These are phyloP conservation scores for Nakazawaea siamensis DNA, from an alignment of 805 yeast species.

Conservation along the genomic window DNA sequence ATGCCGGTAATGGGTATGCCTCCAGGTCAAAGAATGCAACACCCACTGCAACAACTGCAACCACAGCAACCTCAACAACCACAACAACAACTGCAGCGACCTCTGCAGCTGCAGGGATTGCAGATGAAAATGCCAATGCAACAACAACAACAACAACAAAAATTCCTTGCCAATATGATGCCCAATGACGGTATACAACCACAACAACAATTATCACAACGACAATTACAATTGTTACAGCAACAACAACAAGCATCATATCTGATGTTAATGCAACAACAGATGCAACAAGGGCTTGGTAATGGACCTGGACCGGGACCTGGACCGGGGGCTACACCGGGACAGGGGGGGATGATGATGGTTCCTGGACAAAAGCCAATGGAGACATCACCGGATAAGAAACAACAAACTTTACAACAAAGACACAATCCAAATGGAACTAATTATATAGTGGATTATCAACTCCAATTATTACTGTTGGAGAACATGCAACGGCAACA, in stretches of 20 bases:
- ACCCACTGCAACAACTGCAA: slow-evolving; percentile 12
- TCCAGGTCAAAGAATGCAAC: too few species aligned
- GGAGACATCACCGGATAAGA: not conserved
- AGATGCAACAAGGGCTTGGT: too few species aligned
- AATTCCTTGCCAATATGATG: slow-evolving; percentile 2
- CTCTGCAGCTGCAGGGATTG: not conserved
- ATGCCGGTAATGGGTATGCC: too few species aligned
- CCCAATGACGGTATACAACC: slow-evolving; percentile 4
- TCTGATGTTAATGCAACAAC: slow-evolving; percentile 5
- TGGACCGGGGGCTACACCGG: too few species aligned
- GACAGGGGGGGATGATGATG: too few species aligned
- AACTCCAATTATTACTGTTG: slow-evolving; percentile 6
- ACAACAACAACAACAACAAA: slow-evolving; percentile 6
- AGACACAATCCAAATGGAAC: slow-evolving; percentile 9
- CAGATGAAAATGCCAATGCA: slow-evolving; percentile 1
- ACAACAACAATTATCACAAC: slow-evolving; percentile 7
- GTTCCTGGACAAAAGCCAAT: too few species aligned
- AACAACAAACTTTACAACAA: too few species aligned
- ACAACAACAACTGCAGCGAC: slow-evolving; percentile 1
- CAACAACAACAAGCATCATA: slow-evolving; percentile 5
- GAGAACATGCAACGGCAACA: slow-evolving; percentile 10
- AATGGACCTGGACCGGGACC: too few species aligned
- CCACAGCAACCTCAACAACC: slow-evolving; percentile 16
- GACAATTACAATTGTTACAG: slow-evolving; percentile 8
- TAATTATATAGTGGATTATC: slow-evolving; percentile 7